These are phyloP conservation scores for Boletus sp. DNA, from an alignment of 768 basidiomycete species.

Conservation along the genomic window DNA sequence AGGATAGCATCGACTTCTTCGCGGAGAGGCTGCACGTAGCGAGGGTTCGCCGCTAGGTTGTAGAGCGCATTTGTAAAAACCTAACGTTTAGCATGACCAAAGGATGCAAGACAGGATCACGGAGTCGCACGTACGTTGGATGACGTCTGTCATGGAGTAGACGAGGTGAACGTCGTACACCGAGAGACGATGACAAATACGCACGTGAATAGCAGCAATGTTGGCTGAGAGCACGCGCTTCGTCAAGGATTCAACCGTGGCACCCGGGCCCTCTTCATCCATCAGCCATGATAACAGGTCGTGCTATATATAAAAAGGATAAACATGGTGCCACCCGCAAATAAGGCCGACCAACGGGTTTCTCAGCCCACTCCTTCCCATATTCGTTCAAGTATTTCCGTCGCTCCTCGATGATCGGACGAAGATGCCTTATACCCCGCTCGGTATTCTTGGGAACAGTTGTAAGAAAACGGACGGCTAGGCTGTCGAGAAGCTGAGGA, in stretches of 20 bases:
- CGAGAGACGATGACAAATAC: background rate
- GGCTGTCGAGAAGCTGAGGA: conserved; percentile 3
- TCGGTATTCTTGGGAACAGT: background rate
- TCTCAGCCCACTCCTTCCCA: conserved; percentile 28
- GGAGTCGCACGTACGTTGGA: background rate
- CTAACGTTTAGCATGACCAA: background rate
- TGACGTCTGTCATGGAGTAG: background rate
- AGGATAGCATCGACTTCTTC: conserved; percentile 32
- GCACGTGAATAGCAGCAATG: conserved; percentile 24
- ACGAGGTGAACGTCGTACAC: background rate
- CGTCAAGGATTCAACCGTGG: conserved; percentile 10
- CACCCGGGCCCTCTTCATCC: background rate
- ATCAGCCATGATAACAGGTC: conserved; percentile 25
- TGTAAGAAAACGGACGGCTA: conserved; percentile 15
- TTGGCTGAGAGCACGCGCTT: conserved; percentile 1
- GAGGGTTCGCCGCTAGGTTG: background rate
- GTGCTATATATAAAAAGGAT: conserved; percentile 14
- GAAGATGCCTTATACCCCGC: conserved; percentile 10
- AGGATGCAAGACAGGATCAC: too few relatives aligned
- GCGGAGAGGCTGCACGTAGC: conserved; percentile 24
- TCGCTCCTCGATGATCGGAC: conserved; percentile 32
- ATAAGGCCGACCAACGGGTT: conserved; percentile 26
- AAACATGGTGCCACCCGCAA: background rate
- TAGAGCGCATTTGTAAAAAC: background rate
- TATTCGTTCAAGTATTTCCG: conserved; percentile 18